A percentile compares a stretch with the other conserved stretches of the same genome.
These are phyloP conservation scores for Phytophthora pini DNA, from an alignment of 352 stramenopile genomes.

Conservation along the genomic window DNA sequence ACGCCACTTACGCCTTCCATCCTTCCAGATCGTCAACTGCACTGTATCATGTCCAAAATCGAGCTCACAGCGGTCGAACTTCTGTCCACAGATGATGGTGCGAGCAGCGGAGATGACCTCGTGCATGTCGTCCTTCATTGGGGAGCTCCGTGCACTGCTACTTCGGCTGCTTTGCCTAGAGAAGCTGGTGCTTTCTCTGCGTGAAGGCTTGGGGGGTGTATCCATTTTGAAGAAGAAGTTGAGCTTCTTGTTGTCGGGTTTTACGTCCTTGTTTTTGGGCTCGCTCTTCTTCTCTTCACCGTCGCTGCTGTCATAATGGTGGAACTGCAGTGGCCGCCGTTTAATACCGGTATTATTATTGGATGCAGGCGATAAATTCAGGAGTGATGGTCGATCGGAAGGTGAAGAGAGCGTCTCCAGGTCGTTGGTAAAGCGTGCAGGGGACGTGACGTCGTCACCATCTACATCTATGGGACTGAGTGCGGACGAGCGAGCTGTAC, in stretches of 20 bases:
- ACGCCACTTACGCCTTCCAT: slow-evolving; percentile 30
- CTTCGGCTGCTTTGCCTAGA: slow-evolving; percentile 1
- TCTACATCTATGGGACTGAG: slow-evolving; percentile 40
- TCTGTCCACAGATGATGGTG: slow-evolving; percentile 47
- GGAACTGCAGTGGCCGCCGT: not conserved
- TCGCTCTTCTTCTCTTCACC: slow-evolving; percentile 24
- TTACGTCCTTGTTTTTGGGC: slow-evolving; percentile 12
- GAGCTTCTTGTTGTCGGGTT: slow-evolving; percentile 10
- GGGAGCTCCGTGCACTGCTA: slow-evolving; percentile 15
- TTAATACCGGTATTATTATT: slow-evolving; percentile 7
- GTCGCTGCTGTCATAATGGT: slow-evolving; percentile 27
- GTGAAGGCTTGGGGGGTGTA: slow-evolving; percentile 4
- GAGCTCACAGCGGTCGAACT: slow-evolving; percentile 51
- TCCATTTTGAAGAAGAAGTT: slow-evolving; percentile 44
- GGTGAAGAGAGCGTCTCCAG: slow-evolving; percentile 1
- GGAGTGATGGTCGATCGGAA: slow-evolving; percentile 30
- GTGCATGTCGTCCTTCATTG: slow-evolving; percentile 8
- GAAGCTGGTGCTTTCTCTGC: not conserved
- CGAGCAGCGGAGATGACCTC: slow-evolving; percentile 37
- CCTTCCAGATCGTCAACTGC: slow-evolving; percentile 44
- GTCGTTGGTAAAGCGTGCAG: not conserved
- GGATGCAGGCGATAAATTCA: not conserved
- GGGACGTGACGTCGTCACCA: slow-evolving; percentile 17
- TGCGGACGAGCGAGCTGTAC: slow-evolving; percentile 10
- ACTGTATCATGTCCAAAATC: slow-evolving; percentile 36